Base-by-base conservation (phyloP, 441 rosid species). In the California macrophylla region DNA sequence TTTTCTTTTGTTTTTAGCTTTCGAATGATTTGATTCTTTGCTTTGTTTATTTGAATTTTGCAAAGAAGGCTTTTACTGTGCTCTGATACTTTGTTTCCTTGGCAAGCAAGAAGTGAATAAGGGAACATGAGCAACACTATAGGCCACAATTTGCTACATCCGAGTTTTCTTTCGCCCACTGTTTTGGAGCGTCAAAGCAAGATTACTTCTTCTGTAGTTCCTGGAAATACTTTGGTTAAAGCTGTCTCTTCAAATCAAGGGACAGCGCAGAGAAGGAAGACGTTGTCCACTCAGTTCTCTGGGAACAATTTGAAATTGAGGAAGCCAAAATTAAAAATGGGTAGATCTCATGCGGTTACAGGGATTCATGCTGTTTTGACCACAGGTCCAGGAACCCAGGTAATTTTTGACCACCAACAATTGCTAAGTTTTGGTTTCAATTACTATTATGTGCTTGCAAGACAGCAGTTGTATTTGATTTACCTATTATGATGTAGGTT, bases 341-440 rank as follows among this genome's bases (percentile, higher is more conserved):
- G 78, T 72, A 66, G 68, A 32, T 79, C 71, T 74, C 82, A 72
- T 50, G 50, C 80, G 45, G 70, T 75, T 69, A 64, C 81, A 0
- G 64, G 81, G 70, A 64, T 72, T 66, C 84, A 80, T 45, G 90
- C 99, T 64, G 87, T 87, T 8, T 83, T 94, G 70, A 83, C 94
- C 10, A 77, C 83, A 84, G 92, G 86, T 84, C 85, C 91, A 2
- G 71, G 93, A 71, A 83, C 92, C 50, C 83, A 87, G 96, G 97
- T 91, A 68, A 65, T 47, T 24, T 9, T 36, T 66, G 24, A 60
- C 29, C 64, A 10, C 58, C 28, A 26, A 38, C 21, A 60, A 64
- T 74, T 64, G 32, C 24, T 12, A 7, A 16, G 12, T 21, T 71
- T 45, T 38, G 66, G n/a, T 70, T 47, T 64, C 54, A 40, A 61